Base-by-base conservation (phyloP, 257 asterid species). In the Anisodus tanguticus region DNA sequence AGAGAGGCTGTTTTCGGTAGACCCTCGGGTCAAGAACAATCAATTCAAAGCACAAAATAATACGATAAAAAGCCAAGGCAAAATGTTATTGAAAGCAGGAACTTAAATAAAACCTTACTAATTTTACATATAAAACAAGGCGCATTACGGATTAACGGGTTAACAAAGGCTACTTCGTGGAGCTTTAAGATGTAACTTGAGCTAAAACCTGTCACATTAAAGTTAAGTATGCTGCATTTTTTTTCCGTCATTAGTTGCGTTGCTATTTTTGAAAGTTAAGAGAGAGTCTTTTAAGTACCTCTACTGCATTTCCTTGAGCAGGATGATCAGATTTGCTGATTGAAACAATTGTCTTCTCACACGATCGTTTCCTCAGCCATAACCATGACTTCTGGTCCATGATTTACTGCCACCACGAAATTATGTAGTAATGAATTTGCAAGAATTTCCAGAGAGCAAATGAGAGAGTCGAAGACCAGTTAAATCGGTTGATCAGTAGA, bases 381-480 rank as follows among this genome's bases (percentile, higher is more conserved):
- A 94, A 91, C 99, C 99, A 94, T 49, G 89, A 67, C 89, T 92
- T 95, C 86, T 94, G 97, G 85, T 94, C 99, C 99, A 95, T 95
- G 45, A 47, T 83, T 85, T 74, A 82, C 87, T 83, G 83, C 72
- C 62, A 16, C 47, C 53, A 64, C 12, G 8, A 64, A 51, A 26
- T 12, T 19, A 31, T 31, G 35, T 62, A 47, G 45, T 74, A 2
- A 7, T 12, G 9, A 64, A 31, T 31, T 26, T 22, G 26, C 39
- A 76, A 19, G 45, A 74, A 74, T 22, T 51, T 9, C 22, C 39
- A 74, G 60, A 74, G n/a, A 49, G 12, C 11, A 72, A 31, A 49
- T 49, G 5, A 49, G 11, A 43, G 57, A 53, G 57, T 53, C 57
- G 10, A 49, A 53, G 13, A 12, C 57, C 13, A 11, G 41, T 26